Base-by-base conservation (phyloP, 768 basidiomycete species). In the Mycena belliarum region DNA sequence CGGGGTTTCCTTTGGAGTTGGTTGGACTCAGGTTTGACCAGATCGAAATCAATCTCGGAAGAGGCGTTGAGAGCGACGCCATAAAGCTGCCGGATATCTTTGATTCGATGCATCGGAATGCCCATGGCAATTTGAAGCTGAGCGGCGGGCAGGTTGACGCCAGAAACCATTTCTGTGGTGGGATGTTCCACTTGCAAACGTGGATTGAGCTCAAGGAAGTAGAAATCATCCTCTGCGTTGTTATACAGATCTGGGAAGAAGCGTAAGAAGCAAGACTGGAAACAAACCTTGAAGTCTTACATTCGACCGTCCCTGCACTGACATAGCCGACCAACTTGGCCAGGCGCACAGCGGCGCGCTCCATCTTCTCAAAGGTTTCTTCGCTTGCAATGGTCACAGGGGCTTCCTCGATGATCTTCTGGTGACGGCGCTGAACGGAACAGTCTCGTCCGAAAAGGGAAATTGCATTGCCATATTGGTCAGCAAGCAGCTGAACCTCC, bases 121-220 rank as follows among this genome's bases (percentile, higher is more conserved):
- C 97, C 97, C 97, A 99, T 99, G 25, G 97, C 93, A 63, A 99
- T 80, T 72, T 98, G 96, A 45, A 98, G 84, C 71, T 99, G 97
- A 12, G 97, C 92, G 53, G 95, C 95, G 24, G 97, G 97, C 49
- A 99, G 84, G 73, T 98, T 97, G 76, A 98, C 96, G 11, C 97
- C 97, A 5, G 91, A 88, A n/a, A 98, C 97, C 93, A 98, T 99
- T 74, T 99, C 97, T 21, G 97, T 99, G 12, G 97, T 99, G 11
- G 97, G 97, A 73, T 99, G 97, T 77, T 99, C 97, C 68, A 99
- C 97, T 77, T 99, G 97, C 21, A 99, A 88, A 82, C 97, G 95
- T 44, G 97, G 97, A 73, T 99, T 99, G 59, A 99, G 85, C 74
- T 99, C 97, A 61, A 99, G 82, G 83, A 99, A 99, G 78, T 90